phyloP scores from a whole-genome alignment of 805 yeast genomes.

The Phaffomyces opuntiae region DNA sequence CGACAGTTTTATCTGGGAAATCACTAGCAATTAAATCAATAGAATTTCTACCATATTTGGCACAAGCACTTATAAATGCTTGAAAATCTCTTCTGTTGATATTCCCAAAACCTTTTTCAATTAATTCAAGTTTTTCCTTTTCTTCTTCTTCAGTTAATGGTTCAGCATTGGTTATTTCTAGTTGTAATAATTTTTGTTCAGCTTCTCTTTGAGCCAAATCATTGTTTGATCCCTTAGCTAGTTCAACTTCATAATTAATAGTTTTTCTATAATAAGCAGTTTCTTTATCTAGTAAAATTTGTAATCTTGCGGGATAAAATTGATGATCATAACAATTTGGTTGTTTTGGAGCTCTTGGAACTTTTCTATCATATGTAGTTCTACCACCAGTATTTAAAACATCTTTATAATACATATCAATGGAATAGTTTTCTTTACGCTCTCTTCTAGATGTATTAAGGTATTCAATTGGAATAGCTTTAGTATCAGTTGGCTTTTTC shows the following conservation, averaged over 20 bases:
- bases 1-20: conserved; percentile 65
- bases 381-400: conserved; percentile 70
- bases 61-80: conserved; percentile 66
- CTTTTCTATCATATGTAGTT: conserved; percentile 36
- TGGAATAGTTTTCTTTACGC: conserved; percentile 76
- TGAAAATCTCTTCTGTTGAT: conserved; percentile 89
- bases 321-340: conserved; percentile 84
- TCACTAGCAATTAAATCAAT: conserved; percentile 66
- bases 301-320: conserved; percentile 71
- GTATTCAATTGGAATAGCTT: conserved; percentile 52
- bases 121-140: conserved; percentile 47
- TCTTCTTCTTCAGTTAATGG: conserved; percentile 82
- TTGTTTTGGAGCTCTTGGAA: conserved; percentile 82
- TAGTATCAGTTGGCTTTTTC: conserved; percentile 46
- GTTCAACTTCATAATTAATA: conserved; percentile 56
- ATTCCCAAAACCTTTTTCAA: conserved; percentile 63
- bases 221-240: conserved; percentile 45
- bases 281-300: conserved; percentile 75
- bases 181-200: conserved; percentile 50
- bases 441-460: conserved; percentile 83
- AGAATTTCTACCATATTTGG: conserved; percentile 77
- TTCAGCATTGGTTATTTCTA: conserved; percentile 68
- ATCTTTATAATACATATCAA: conserved; percentile 81
- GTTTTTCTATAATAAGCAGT: conserved; percentile 68
- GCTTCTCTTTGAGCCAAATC: conserved; percentile 32